A percentile compares a stretch with the other conserved stretches of the same genome.
Evolutionary conservation across 257 asterid genomes (phyloP).

Genomic region (Solanum etuberosum): DNA sequence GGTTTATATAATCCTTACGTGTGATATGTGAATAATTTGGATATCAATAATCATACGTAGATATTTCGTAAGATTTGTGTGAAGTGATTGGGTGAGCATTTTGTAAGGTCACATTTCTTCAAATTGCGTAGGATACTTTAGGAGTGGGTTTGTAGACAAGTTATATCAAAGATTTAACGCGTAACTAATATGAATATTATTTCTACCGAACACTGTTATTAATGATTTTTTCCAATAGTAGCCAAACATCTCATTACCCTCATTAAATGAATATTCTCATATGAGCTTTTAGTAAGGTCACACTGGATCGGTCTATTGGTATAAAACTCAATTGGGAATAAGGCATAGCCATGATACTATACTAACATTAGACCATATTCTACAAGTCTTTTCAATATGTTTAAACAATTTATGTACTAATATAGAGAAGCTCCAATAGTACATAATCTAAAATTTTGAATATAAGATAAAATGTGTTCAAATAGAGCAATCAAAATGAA

Average conservation of each 20-base stretch:
- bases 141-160: too few species aligned
- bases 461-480: not conserved
- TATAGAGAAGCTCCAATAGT: not conserved
- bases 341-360: not conserved
- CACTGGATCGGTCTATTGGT: not conserved
- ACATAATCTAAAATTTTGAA: not conserved
- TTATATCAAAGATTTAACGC: not conserved
- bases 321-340: not conserved
- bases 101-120: not conserved
- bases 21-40: not conserved
- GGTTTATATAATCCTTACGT: not conserved
- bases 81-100: not conserved
- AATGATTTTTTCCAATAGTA: too few species aligned
- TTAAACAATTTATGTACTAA: not conserved
- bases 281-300: not conserved
- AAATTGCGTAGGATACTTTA: not conserved
- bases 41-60: not conserved
- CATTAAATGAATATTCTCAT: not conserved
- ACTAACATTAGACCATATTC: not conserved
- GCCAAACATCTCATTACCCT: not conserved
- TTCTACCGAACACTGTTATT: not conserved
- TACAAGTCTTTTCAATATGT: not conserved
- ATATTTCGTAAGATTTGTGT: not conserved
- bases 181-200: not conserved
- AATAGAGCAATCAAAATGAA: too few species aligned